These are phyloP conservation scores for Ensete glaucum DNA, from an alignment of 176 grass and related monocot genomes.

Conservation along the genomic window DNA sequence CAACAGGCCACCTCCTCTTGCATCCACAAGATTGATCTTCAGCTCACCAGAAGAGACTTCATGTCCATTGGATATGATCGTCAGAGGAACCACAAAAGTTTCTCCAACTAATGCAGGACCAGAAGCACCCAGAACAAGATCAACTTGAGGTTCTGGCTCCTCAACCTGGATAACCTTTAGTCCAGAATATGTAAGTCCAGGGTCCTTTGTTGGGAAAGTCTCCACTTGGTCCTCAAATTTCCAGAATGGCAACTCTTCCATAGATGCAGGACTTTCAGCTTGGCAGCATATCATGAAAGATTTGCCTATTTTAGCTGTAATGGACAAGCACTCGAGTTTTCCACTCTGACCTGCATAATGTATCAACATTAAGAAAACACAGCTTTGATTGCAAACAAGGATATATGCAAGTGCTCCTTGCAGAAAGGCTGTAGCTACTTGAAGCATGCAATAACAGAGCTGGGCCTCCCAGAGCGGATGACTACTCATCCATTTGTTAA, in stretches of 20 bases:
- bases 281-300: constrained; percentile 64
- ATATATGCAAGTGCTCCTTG: background rate
- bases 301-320: constrained; percentile 68
- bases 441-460: background rate
- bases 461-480: no score
- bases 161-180: constrained; percentile 81
- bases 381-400: constrained; percentile 14
- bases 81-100: constrained; percentile 57
- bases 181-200: constrained; percentile 46
- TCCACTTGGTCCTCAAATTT: constrained; percentile 78
- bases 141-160: constrained; percentile 72
- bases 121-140: constrained; percentile 51
- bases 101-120: constrained; percentile 88
- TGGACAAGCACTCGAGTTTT: constrained; percentile 84
- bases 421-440: background rate
- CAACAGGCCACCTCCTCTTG: constrained; percentile 77
- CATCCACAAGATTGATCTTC: constrained; percentile 97
- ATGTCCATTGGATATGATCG: constrained; percentile 59
- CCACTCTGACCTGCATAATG: constrained; percentile 76
- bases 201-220: constrained; percentile 61
- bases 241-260: constrained; percentile 78
- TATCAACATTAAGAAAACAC: background rate
- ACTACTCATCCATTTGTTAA: background rate
- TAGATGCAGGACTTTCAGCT: constrained; percentile 80
- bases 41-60: constrained; percentile 75